Percentiles rank a stretch among this genome's conserved stretches.
Conservation (phyloP, 176 grass and related monocot genomes). For the Zea mays region Zm-B73-REFERENCE-NAM-5.0 NC_050097.1:158528001-158528500, state of each 20-base stretch:
- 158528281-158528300: neutral
- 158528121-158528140: too few species aligned
- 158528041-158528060: neutral
- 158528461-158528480: conserved; percentile 43
- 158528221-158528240: neutral
- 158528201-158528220: neutral
- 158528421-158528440: conserved; percentile 98
- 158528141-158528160: neutral
- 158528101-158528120: too few species aligned
- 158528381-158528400: conserved; percentile 97
- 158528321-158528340: conserved; percentile 97
- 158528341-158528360: conserved; percentile 97
- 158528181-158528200: neutral
- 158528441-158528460: conserved; percentile 98
- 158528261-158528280: neutral
- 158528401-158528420: conserved; percentile 90
- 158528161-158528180: neutral
- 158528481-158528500: neutral
- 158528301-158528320: neutral
- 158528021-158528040: neutral
- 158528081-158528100: too few species aligned
- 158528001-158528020: neutral
- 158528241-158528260: neutral
- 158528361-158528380: conserved; percentile 99
- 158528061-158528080: neutral